Percentiles rank a stretch among this genome's conserved stretches.
These are phyloP conservation scores for Paxillus rubicundulus DNA, from an alignment of 768 basidiomycete species.

Conservation along the genomic window DNA sequence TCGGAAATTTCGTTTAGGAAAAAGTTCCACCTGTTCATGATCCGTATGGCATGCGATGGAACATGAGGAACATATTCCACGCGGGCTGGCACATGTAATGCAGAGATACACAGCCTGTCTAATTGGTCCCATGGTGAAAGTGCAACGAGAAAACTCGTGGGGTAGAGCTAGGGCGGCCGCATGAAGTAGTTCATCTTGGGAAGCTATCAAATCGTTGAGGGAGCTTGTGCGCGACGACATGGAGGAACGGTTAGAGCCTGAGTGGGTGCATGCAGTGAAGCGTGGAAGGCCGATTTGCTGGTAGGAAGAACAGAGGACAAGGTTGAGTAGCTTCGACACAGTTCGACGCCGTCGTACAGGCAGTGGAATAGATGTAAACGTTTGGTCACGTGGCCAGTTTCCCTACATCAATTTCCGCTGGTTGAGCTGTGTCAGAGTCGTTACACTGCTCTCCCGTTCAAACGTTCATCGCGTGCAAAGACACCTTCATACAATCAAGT, in stretches of 20 bases:
- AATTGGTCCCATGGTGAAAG: constrained; percentile 56
- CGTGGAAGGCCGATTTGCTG: too few species aligned
- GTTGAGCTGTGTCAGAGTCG: too few species aligned
- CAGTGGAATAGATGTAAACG: too few species aligned
- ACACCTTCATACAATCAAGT: too few species aligned
- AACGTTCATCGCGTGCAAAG: too few species aligned
- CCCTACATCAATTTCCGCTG: too few species aligned
- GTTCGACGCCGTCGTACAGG: too few species aligned
- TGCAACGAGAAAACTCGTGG: constrained; percentile 62
- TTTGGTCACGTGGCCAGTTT: too few species aligned
- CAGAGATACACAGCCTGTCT: constrained; percentile 85
- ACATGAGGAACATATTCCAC: constrained; percentile 80
- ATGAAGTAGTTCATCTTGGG: constrained; percentile 29
- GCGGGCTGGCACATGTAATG: constrained; percentile 61
- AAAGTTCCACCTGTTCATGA: constrained; percentile 84
- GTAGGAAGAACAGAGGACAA: too few species aligned
- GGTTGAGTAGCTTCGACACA: too few species aligned
- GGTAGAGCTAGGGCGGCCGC: constrained; percentile 52
- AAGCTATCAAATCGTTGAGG: constrained; percentile 25
- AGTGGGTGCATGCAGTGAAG: too few species aligned
- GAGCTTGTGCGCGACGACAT: constrained; percentile 34
- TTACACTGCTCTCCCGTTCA: too few species aligned
- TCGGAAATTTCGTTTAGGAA: constrained; percentile 79
- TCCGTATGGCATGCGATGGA: constrained; percentile 84
- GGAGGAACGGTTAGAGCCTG: background rate